Conservation (phyloP, 2,329 filamentous ascomycete species). For the Lomentospora prolificans region DNA sequence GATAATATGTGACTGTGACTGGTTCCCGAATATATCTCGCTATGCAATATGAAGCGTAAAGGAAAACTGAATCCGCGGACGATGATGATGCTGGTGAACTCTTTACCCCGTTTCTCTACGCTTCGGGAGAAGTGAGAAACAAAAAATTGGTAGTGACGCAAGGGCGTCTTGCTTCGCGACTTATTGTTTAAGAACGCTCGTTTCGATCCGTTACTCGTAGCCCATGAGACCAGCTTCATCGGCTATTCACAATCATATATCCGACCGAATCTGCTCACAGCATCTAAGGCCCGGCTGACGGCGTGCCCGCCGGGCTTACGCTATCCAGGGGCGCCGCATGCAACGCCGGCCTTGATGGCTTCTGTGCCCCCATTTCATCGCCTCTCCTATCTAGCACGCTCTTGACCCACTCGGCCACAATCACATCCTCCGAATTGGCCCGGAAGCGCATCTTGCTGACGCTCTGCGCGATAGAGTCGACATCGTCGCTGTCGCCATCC, state of each 20-base stretch:
- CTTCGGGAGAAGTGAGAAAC: too few species aligned
- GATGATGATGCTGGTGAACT: too few species aligned
- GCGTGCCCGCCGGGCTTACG: slow-evolving; percentile 45
- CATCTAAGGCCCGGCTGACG: slow-evolving; percentile 13
- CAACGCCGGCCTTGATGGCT: slow-evolving; percentile 62
- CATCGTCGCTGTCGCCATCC: slow-evolving; percentile 38
- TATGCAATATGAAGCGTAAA: too few species aligned
- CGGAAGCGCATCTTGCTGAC: slow-evolving; percentile 15
- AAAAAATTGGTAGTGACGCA: too few species aligned
- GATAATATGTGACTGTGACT: too few species aligned
- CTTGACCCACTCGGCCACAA: slow-evolving; percentile 81
- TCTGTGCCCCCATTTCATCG: slow-evolving; percentile 39
- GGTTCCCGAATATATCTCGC: too few species aligned
- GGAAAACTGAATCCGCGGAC: too few species aligned
- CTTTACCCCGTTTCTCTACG: too few species aligned
- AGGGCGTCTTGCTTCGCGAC: too few species aligned
- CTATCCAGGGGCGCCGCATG: slow-evolving; percentile 79
- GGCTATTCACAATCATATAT: background rate
- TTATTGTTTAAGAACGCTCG: too few species aligned
- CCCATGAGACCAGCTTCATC: background rate
- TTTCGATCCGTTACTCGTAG: too few species aligned
- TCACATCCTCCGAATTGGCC: slow-evolving; percentile 53
- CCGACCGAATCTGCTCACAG: too few species aligned
- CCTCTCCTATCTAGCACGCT: slow-evolving; percentile 55
- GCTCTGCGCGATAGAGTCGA: slow-evolving; percentile 1